Evolutionary conservation across 169 alveolate genomes (phyloP).

Genomic region (Plasmodium chabaudi): DNA sequence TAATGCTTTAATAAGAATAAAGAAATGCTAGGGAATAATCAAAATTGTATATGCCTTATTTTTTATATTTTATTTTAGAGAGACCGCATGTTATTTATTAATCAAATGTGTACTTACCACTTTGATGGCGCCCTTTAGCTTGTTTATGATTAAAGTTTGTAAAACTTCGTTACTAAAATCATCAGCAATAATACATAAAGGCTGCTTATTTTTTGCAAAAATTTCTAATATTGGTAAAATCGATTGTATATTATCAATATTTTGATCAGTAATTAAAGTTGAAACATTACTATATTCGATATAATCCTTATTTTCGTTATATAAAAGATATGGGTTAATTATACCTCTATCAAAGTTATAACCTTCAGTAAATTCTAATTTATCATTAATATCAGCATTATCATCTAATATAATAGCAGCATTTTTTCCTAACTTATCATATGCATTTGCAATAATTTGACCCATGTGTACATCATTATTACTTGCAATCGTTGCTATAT

Average conservation of each 20-base stretch:
- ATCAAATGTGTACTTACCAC: slow-evolving; percentile 57
- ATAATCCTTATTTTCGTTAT: slow-evolving; percentile 89
- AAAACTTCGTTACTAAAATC: slow-evolving; percentile 91
- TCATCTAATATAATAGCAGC: slow-evolving; percentile 91
- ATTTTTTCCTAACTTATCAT: slow-evolving; percentile 90
- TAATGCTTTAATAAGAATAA: slow-evolving; percentile 9
- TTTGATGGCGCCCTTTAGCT: slow-evolving; percentile 90
- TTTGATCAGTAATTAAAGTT: slow-evolving; percentile 88
- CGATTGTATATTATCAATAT: slow-evolving; percentile 88
- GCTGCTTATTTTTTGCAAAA: slow-evolving; percentile 87
- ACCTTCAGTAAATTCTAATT: slow-evolving; percentile 91
- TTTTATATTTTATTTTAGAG: not conserved
- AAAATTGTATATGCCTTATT: not conserved
- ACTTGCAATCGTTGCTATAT: slow-evolving; percentile 92
- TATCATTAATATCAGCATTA: slow-evolving; percentile 91
- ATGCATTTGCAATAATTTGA: slow-evolving; percentile 89
- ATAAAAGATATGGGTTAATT: slow-evolving; percentile 90
- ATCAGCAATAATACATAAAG: slow-evolving; percentile 90
- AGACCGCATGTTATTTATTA: not conserved
- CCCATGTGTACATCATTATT: slow-evolving; percentile 92
- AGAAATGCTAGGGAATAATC: not conserved
- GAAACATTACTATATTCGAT: slow-evolving; percentile 88
- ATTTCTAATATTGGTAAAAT: slow-evolving; percentile 89
- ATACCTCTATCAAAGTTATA: slow-evolving; percentile 91
- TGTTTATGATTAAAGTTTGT: slow-evolving; percentile 90